Conservation (phyloP, 148 eudicot species). For the Persicaria tinctoria region DNA sequence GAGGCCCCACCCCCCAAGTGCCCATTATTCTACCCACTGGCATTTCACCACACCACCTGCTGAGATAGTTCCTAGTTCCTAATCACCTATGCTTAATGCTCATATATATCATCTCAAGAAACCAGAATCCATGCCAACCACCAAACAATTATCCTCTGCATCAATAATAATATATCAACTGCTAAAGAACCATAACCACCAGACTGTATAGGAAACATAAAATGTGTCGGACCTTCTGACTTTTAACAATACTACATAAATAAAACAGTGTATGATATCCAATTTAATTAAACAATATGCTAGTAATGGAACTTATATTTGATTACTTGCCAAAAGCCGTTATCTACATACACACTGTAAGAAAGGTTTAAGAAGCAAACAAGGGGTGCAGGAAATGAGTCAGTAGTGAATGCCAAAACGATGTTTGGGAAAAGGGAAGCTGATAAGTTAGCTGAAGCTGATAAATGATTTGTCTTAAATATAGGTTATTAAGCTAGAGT, state of each 20-base stretch:
- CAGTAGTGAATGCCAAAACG: neutral
- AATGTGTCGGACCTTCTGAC: neutral
- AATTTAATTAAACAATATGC: too few relatives aligned
- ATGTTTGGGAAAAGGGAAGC: too few relatives aligned
- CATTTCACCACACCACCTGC: neutral
- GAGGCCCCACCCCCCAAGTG: neutral
- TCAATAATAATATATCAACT: neutral
- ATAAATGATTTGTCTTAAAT: too few relatives aligned
- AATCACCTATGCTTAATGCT: neutral
- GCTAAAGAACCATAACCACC: neutral
- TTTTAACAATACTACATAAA: neutral
- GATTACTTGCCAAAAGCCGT: neutral
- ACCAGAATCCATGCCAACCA: neutral
- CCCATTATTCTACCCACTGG: neutral
- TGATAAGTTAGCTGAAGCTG: too few relatives aligned
- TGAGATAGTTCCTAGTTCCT: neutral
- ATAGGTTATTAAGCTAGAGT: too few relatives aligned
- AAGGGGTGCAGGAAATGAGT: neutral
- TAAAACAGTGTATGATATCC: too few relatives aligned
- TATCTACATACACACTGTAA: neutral
- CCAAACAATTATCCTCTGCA: neutral
- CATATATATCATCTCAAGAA: neutral
- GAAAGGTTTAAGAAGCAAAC: neutral
- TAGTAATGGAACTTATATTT: too few relatives aligned
- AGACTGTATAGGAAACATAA: neutral